These are phyloP conservation scores for Fusarium clavum DNA, from an alignment of 2,329 filamentous ascomycete species.

Conservation along the genomic window DNA sequence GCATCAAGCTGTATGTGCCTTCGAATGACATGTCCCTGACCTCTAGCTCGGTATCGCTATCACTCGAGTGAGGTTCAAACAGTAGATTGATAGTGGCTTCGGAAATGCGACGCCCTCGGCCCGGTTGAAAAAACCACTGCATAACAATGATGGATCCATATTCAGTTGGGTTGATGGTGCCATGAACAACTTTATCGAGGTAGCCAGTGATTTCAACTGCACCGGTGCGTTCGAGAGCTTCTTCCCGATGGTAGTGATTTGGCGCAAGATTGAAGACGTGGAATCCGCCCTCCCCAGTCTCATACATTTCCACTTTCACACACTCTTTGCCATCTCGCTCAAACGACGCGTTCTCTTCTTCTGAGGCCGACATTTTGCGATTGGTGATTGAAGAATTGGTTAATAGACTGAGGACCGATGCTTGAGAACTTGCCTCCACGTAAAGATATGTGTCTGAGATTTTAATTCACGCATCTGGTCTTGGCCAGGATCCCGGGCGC, in stretches of 20 bases:
- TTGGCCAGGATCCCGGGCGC: too few relatives aligned
- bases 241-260: neutral
- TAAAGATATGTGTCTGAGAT: too few relatives aligned
- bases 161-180: neutral
- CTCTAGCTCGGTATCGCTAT: neutral
- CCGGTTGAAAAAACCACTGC: conserved; percentile 7
- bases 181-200: neutral
- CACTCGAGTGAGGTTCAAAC: neutral
- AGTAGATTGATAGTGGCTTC: neutral
- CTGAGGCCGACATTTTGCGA: neutral
- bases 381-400: too few relatives aligned
- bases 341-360: accelerated
- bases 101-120: neutral
- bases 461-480: too few relatives aligned
- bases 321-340: neutral
- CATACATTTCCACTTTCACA: neutral
- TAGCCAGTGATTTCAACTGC: neutral
- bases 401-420: too few relatives aligned
- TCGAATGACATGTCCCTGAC: neutral
- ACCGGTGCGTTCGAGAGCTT: neutral
- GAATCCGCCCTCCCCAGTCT: neutral
- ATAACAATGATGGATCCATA: neutral
- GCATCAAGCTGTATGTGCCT: neutral
- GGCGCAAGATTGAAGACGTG: neutral
- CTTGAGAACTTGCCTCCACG: too few relatives aligned